Conservation (phyloP, 2,329 filamentous ascomycete species). For the Geoglossum cookeanum region DNA sequence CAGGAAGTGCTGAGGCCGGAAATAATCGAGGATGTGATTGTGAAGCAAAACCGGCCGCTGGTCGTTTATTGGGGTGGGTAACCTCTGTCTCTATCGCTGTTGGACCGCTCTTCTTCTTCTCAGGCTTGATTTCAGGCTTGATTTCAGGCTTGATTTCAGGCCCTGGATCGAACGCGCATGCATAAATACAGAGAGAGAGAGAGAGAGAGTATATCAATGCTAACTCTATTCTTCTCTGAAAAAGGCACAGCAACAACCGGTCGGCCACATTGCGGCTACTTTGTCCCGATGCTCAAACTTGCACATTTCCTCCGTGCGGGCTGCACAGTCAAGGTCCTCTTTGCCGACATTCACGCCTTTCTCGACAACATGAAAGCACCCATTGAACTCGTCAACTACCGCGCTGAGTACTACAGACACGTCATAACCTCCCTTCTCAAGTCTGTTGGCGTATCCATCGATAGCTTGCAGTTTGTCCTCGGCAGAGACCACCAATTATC, state of each 20-base stretch:
- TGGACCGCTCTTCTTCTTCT: slow-evolving; percentile 9
- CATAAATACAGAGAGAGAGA: too few species aligned
- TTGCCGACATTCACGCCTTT: slow-evolving; percentile 43
- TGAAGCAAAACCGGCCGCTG: slow-evolving; percentile 49
- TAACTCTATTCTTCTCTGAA: neutral
- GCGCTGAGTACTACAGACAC: slow-evolving; percentile 67
- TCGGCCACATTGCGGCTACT: slow-evolving; percentile 77
- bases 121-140: neutral
- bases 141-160: too few species aligned
- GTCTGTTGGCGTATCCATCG: slow-evolving; percentile 59
- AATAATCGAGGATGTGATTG: slow-evolving; percentile 54
- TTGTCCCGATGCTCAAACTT: slow-evolving; percentile 75
- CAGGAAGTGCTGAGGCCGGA: slow-evolving; percentile 69
- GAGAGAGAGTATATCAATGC: neutral
- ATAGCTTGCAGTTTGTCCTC: slow-evolving; percentile 64
- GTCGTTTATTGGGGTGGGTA: slow-evolving; percentile 65
- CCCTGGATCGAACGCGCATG: too few species aligned
- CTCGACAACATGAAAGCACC: slow-evolving; percentile 55
- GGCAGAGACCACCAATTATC: slow-evolving; percentile 64
- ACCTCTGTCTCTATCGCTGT: slow-evolving; percentile 4
- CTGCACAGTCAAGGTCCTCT: slow-evolving; percentile 62
- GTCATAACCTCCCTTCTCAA: slow-evolving; percentile 57
- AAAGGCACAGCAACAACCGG: slow-evolving; percentile 63
- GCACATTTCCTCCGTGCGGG: slow-evolving; percentile 72
- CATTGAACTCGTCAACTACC: slow-evolving; percentile 65